phyloP scores from a whole-genome alignment of 805 yeast genomes.

The Ogataea populi-albae region DNA sequence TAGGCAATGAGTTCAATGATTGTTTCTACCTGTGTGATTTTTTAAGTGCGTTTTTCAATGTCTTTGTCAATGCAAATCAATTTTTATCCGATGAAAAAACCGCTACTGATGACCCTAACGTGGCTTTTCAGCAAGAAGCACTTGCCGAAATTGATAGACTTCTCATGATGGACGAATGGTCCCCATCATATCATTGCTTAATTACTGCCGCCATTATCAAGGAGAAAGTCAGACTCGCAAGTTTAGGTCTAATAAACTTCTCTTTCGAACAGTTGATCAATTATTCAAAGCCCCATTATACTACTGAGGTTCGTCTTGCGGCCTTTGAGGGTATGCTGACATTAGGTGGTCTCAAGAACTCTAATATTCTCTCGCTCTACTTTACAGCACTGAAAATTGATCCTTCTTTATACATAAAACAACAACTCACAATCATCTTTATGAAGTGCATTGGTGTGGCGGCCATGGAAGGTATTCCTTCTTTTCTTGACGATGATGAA shows the following conservation, averaged over 20 bases:
- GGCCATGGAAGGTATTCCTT: constrained; percentile 61
- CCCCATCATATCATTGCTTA: constrained; percentile 64
- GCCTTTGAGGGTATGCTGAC: constrained; percentile 70
- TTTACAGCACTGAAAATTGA: constrained; percentile 58
- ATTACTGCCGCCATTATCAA: constrained; percentile 55
- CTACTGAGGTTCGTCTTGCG: constrained; percentile 53
- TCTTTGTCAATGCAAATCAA: constrained; percentile 26
- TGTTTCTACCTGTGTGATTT: constrained; percentile 60
- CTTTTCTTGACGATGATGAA: constrained; percentile 64
- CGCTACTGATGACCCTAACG: constrained; percentile 27
- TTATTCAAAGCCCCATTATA: constrained; percentile 46
- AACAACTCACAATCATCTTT: constrained; percentile 47
- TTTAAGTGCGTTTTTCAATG: constrained; percentile 48
- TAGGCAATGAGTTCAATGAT: constrained; percentile 74
- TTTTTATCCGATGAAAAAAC: constrained; percentile 16
- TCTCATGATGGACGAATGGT: constrained; percentile 80
- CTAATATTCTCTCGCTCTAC: constrained; percentile 56
- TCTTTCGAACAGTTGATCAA: constrained; percentile 54
- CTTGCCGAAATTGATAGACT: constrained; percentile 69
- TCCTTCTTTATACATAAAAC: constrained; percentile 48
- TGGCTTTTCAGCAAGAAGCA: constrained; percentile 43
- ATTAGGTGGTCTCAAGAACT: constrained; percentile 75
- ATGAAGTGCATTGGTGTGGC: constrained; percentile 57
- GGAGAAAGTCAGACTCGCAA: constrained; percentile 58
- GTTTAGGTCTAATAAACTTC: constrained; percentile 50